Evolutionary conservation across 2,329 filamentous ascomycete genomes (phyloP), one percentile per base, ranked within the genome.

Genomic region (Nigrospora sphaerica): DNA sequence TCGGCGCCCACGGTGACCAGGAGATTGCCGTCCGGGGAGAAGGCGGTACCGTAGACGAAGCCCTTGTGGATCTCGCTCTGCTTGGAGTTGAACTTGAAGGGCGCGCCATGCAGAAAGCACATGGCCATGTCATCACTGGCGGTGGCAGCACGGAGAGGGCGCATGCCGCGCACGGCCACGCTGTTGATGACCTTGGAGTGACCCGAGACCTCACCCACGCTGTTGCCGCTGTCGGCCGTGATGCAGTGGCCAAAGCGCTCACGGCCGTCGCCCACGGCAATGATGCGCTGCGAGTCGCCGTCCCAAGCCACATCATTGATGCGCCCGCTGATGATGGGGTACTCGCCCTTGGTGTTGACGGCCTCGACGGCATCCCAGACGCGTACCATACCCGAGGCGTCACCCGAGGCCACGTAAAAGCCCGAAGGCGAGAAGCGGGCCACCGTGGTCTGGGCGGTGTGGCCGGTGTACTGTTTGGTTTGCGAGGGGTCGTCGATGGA

Each of bases 291-390:
- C 50, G 88, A 95, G 68, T 98, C 93, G 47, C 91, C 92, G 60
- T 97, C 93, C 91, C 93, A 98, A 1, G 90, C 92, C 54, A 98
- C 81, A 64, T 98, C 93, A 63, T 95, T 95, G 69, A 98, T 92
- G 45, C 88, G 85, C 12, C 93, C 93, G 32, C 88, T 90, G 60
- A 97, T 91, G 68, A 97, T 96, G 61, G 83, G 79, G 68, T 95
- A 97, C 67, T 97, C 92, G 55, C 91, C 88, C 67, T 95, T 95
- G 39, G 89, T 95, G 59, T 85, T 88, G 46, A 77, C 75, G 39
- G 90, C 90, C 56, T 89, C 88, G 46, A 92, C 85, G 12, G 87
- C 83, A 65, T 97, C 92, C 93, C 93, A 98, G 5, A 98, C 87
- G 53, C 88, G 82, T 37, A 98, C 89, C 39, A 81, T 77, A 43